Evolutionary conservation across 129 eudicot genomes (phyloP), one percentile per base, ranked within the genome.

Genomic region (Flaveria linearis): DNA sequence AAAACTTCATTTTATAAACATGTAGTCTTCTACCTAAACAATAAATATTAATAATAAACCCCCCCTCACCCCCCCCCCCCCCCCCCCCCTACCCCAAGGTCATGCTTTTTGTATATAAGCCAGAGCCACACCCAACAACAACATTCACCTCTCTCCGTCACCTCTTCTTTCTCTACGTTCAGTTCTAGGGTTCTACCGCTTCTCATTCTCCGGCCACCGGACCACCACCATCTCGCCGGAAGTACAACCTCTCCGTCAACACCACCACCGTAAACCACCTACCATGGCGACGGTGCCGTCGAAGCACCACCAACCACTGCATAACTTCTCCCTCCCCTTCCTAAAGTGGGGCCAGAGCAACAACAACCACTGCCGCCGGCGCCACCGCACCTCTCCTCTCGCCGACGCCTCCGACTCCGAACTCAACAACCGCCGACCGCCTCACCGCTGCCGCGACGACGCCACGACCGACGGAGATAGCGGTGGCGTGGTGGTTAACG

Each of bases 301-400:
- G 46, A 80, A 74, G 49, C 68, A 77, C 15, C 72, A 81, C 26
- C 77, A 81, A 57, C 85, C 78, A 15, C 81, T 81, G 0, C 85
- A 81, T 41, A 81, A 81, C 11, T 81, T 81, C 73, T 76, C 81
- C 0, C 81, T 81, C 9, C 77, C 85, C 1, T 81, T 69, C 60
- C 68, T 81, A 5, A 81, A 81, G 62, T 81, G 85, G 85, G 85
- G 85, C 9, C 84, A 81, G 41, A 33, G 62, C 15, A 74, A 46
- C 84, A 71, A 69, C 9, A 43, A 15, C 81, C 61, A 61, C 72
- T 50, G 49, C 80, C 70, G 61, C 76, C 50, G 47, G 64, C 70
- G 61, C 72, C 80, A 76, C 69, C 84, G 68, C 53, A 26, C 14
- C 43, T 76, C 75, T 16, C 58, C 77, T 22, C 46, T 7, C 55